Conservation (phyloP, 768 basidiomycete species). For the Suillus plorans region DNA sequence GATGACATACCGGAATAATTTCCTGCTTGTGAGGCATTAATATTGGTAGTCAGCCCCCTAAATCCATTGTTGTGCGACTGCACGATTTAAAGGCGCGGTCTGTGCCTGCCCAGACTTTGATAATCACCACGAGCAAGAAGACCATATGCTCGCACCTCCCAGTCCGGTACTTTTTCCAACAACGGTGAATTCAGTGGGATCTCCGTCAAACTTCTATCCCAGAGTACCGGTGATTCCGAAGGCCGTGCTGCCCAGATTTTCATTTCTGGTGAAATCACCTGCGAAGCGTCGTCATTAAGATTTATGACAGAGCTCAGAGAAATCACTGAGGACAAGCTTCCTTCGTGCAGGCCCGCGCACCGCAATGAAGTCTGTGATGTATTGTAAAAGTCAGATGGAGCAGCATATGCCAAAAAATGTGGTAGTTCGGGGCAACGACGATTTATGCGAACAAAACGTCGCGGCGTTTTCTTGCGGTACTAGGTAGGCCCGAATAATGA, state of each 20-base stretch:
- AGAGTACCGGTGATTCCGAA: neutral
- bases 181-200: slow-evolving; percentile 32
- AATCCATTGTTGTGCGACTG: slow-evolving; percentile 44
- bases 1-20: slow-evolving; percentile 30
- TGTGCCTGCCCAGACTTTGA: slow-evolving; percentile 25
- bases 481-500: neutral
- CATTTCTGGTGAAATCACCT: neutral
- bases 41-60: slow-evolving; percentile 33
- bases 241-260: neutral
- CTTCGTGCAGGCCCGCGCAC: neutral
- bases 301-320: neutral
- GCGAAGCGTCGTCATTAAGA: neutral
- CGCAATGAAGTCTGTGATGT: neutral
- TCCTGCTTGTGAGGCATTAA: slow-evolving; percentile 14
- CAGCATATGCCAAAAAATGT: neutral
- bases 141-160: slow-evolving; percentile 39
- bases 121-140: slow-evolving; percentile 44
- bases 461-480: neutral
- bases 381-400: neutral
- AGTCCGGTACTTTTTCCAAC: slow-evolving; percentile 40
- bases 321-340: neutral
- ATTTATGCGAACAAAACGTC: neutral
- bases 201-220: slow-evolving; percentile 30
- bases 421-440: neutral
- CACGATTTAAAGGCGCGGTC: slow-evolving; percentile 39